Base-by-base conservation (phyloP, 495 filamentous ascomycete species). In the Paragyromitra xinjiangensis region DNA sequence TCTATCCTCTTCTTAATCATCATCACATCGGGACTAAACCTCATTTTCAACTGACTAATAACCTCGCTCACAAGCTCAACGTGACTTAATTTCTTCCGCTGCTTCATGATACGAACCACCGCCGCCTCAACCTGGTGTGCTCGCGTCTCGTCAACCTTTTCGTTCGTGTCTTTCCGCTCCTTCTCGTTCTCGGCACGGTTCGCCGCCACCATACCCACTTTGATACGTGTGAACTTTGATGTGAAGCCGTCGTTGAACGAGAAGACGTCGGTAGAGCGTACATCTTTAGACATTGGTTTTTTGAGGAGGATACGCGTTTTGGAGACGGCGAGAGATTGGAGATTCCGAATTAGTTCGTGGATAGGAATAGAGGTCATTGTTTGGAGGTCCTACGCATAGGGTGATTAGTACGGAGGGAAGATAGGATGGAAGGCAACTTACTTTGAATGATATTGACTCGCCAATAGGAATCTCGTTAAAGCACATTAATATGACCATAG, bases 1-100 rank as follows among this genome's bases (percentile, higher is more conserved):
- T 99, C 95, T 71, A 99, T 93, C n/a, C 92, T 89, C 81, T 89
- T 91, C 86, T 99, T 99, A 84, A 98, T 91, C 87, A 98, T 92
- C 50, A 87, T 87, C 42, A 98, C 87, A 73, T 98, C 95, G 0
- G 95, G 96, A 71, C 91, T 91, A 85, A 99, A 99, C 65, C 94
- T 91, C 29, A 85, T 82, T 0, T 88, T 86, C 2, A 98, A 86
- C 82, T 97, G 93, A 58, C 87, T 86, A 69, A 99, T 91, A 11
- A 95, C 93, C 84, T 98, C 96, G 29, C 87, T 89, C 59, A 95
- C 88, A 42, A 99, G 89, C 67, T 94, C 89, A 34, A 91, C 89
- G 81, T 99, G 96, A 2, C 85, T 83, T 29, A 97, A 87, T 58
- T 90, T 86, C 81, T 97, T 98, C 62, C 95, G 93, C 90, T 97